Conservation (phyloP, 768 basidiomycete genomes). For the Naematelia encephala region DNA sequence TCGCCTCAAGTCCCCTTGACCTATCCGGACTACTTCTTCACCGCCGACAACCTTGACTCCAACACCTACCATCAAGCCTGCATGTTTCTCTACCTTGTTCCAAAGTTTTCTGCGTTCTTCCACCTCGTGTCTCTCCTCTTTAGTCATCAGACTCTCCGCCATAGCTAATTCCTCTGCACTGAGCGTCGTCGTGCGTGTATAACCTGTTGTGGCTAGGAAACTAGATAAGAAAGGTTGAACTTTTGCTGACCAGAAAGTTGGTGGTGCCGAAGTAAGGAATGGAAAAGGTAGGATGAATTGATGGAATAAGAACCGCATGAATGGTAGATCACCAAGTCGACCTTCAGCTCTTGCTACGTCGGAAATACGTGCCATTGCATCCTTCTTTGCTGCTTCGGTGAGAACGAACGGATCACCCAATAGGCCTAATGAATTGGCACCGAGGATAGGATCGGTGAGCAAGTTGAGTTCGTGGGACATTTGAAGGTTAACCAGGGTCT, state of each 20-base stretch:
- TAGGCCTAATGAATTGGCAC: conserved; percentile 63
- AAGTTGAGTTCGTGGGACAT: conserved; percentile 72
- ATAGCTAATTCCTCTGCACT: conserved; percentile 25
- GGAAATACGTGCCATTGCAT: conserved; percentile 29
- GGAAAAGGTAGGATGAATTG: conserved; percentile 94
- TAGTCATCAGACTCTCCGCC: conserved; percentile 37
- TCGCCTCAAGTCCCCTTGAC: conserved; percentile 75
- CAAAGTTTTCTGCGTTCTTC: conserved; percentile 65
- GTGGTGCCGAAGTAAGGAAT: conserved; percentile 82
- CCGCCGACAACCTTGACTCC: conserved; percentile 68
- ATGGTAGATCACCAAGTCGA: conserved; percentile 65
- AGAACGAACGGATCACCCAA: conserved; percentile 82
- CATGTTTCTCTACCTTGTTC: conserved; percentile 75
- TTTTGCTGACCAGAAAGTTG: conserved; percentile 89
- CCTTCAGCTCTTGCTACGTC: conserved; percentile 31
- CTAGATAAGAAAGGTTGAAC: conserved; percentile 90
- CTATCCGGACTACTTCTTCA: conserved; percentile 87
- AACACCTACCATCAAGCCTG: conserved; percentile 74
- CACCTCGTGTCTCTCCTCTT: conserved; percentile 47
- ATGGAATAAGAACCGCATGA: conserved; percentile 82
- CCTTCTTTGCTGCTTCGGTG: conserved; percentile 28
- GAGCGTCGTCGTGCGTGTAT: conserved; percentile 18
- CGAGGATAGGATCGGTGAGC: conserved; percentile 55
- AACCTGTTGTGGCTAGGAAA: conserved; percentile 67
- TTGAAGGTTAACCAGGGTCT: conserved; percentile 83